Percentiles rank a stretch among this genome's conserved stretches.
Conservation (phyloP, 1,284 basidiomycete species). For the Cerioporus squamosus region DNA sequence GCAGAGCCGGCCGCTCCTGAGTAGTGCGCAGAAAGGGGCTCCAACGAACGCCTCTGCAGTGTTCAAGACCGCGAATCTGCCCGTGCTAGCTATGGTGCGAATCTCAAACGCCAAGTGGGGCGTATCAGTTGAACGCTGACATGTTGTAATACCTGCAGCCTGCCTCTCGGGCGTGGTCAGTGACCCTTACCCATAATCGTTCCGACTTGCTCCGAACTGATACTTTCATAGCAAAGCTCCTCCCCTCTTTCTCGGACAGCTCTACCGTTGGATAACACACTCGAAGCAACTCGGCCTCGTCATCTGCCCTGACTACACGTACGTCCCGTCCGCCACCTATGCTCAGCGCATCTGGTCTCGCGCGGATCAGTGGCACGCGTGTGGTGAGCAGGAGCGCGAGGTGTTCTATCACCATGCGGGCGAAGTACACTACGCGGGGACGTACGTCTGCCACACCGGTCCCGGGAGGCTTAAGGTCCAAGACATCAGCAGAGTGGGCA, state of each 20-base stretch:
- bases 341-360: neutral
- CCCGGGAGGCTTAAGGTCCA: neutral
- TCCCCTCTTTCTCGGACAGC: neutral
- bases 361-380: neutral
- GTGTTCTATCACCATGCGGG: conserved; percentile 5
- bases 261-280: neutral
- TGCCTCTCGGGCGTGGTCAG: conserved; percentile 3
- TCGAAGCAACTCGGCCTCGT: conserved; percentile 1
- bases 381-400: conserved; percentile 8
- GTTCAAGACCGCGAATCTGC: neutral
- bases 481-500: neutral
- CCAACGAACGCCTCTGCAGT: neutral
- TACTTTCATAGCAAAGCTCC: neutral
- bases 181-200: neutral
- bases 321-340: neutral
- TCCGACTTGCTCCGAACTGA: neutral
- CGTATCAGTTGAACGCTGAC: neutral
- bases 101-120: neutral
- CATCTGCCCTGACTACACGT: conserved; percentile 7
- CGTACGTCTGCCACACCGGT: conserved; percentile 6
- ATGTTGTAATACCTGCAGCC: neutral
- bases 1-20: neutral
- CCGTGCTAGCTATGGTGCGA: neutral
- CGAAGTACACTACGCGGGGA: neutral
- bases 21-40: neutral